Percentiles rank a stretch among this genome's conserved stretches.
Evolutionary conservation across 2,329 filamentous ascomycete species (phyloP).

Genomic region (Ramichloridium luteum): DNA sequence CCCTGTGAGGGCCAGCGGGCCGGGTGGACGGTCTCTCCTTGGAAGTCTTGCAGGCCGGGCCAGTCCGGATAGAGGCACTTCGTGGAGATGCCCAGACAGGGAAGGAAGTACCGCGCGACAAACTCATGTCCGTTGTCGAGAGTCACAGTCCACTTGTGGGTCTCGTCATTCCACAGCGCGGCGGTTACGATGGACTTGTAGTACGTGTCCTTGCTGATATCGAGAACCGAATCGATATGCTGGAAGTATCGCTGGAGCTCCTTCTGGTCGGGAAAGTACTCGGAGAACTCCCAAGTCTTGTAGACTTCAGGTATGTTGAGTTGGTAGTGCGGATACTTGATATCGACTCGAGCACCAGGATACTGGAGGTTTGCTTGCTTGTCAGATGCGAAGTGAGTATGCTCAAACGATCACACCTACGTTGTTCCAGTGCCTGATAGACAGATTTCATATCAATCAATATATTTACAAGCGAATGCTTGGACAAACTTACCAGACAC

Average conservation of each 20-base stretch:
- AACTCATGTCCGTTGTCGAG: slow-evolving; percentile 34
- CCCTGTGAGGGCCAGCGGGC: slow-evolving; percentile 30
- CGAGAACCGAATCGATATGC: slow-evolving; percentile 44
- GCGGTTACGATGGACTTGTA: slow-evolving; percentile 46
- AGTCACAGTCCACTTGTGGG: slow-evolving; percentile 39
- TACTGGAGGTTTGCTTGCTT: slow-evolving; percentile 14
- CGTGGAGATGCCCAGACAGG: slow-evolving; percentile 27
- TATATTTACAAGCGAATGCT: slow-evolving; percentile 28
- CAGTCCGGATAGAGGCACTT: slow-evolving; percentile 28
- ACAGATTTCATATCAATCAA: slow-evolving; percentile 35
- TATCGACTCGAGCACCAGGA: slow-evolving; percentile 37
- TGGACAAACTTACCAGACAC: slow-evolving; percentile 30
- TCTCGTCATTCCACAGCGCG: slow-evolving; percentile 38
- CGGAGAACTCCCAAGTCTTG: slow-evolving; percentile 43
- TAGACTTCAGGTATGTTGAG: slow-evolving; percentile 34
- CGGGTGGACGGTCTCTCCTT: slow-evolving; percentile 30
- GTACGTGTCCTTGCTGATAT: slow-evolving; percentile 44
- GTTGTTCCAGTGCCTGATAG: slow-evolving; percentile 30
- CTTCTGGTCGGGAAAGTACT: slow-evolving; percentile 21
- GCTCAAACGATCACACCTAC: not conserved
- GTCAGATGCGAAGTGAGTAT: slow-evolving; percentile 8
- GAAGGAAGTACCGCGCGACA: slow-evolving; percentile 26
- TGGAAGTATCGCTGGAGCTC: slow-evolving; percentile 47
- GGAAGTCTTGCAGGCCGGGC: slow-evolving; percentile 27
- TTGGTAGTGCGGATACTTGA: slow-evolving; percentile 36